Conservation (phyloP, 2,329 filamentous ascomycete genomes). For the Diplodia sapinea region DNA sequence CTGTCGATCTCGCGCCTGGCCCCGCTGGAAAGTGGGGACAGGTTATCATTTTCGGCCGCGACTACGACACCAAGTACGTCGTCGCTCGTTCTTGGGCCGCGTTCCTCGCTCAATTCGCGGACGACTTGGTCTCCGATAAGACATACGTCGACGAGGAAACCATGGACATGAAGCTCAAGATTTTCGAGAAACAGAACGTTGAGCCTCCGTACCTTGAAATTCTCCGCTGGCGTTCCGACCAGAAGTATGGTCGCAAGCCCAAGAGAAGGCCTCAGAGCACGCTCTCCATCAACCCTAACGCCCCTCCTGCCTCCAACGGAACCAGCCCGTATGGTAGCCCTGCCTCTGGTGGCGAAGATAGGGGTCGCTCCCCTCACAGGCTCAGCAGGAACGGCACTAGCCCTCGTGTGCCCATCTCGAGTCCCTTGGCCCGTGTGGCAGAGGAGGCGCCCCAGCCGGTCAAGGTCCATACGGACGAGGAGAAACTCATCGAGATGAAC, state of each 20-base stretch:
- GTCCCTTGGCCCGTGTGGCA: constrained; percentile 74
- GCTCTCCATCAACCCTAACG: constrained; percentile 61
- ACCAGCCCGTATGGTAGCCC: constrained; percentile 69
- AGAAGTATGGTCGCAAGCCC: constrained; percentile 79
- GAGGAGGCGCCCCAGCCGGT: constrained; percentile 64
- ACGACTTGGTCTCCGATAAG: constrained; percentile 88
- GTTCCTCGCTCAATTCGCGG: constrained; percentile 84
- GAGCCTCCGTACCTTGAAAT: constrained; percentile 96
- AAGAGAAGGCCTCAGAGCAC: constrained; percentile 55
- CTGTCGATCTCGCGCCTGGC: constrained; percentile 89
- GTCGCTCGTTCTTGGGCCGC: constrained; percentile 89
- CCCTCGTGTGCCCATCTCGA: constrained; percentile 70
- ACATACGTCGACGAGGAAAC: constrained; percentile 92
- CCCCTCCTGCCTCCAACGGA: constrained; percentile 52
- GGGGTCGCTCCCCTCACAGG: constrained; percentile 74
- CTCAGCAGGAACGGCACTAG: constrained; percentile 67
- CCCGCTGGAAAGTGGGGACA: constrained; percentile 93
- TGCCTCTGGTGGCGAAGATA: constrained; percentile 52
- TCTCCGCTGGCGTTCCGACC: constrained; percentile 90
- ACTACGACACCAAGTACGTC: constrained; percentile 99
- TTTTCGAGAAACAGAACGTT: constrained; percentile 80
- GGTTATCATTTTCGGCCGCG: constrained; percentile 92
- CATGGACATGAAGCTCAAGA: constrained; percentile 86
- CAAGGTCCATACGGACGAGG: constrained; percentile 46
- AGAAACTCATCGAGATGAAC: constrained; percentile 53